These are phyloP conservation scores for Gossypium schwendimanii DNA, from an alignment of 441 rosid species.

Conservation along the genomic window DNA sequence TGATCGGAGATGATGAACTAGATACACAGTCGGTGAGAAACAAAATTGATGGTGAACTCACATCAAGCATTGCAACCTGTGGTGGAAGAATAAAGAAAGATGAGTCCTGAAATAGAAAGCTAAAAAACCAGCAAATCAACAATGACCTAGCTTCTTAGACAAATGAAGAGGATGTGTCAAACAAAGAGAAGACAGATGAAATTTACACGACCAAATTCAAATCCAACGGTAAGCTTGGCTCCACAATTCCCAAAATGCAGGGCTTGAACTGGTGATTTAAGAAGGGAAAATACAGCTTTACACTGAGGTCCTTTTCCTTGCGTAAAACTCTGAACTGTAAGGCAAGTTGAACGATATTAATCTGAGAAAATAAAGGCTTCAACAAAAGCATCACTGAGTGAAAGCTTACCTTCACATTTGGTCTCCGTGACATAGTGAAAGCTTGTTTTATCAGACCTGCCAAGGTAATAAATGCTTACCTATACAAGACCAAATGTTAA, in stretches of 20 bases:
- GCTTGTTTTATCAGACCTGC: slow-evolving; percentile 22
- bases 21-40: slow-evolving; percentile 35
- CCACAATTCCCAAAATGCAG: slow-evolving; percentile 40
- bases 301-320: slow-evolving; percentile 34
- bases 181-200: slow-evolving; percentile 9
- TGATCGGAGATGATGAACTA: slow-evolving; percentile 38
- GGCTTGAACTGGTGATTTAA: slow-evolving; percentile 43
- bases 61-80: slow-evolving; percentile 60
- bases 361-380: slow-evolving; percentile 12
- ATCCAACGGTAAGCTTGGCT: slow-evolving; percentile 54
- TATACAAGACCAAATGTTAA: slow-evolving; percentile 21
- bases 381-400: slow-evolving; percentile 1
- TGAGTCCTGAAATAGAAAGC: slow-evolving; percentile 15
- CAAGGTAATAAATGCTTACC: slow-evolving; percentile 49
- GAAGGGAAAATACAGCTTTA: slow-evolving; percentile 44
- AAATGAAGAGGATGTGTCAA: neutral
- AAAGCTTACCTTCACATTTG: slow-evolving; percentile 41
- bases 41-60: slow-evolving; percentile 41
- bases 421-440: slow-evolving; percentile 40
- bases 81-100: slow-evolving; percentile 18
- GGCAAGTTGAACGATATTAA: slow-evolving; percentile 16
- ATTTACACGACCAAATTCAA: slow-evolving; percentile 52
- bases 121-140: neutral
- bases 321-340: slow-evolving; percentile 40
- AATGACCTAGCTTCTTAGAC: slow-evolving; percentile 7